Percentiles rank a stretch among this genome's conserved stretches.
Evolutionary conservation across 2,329 filamentous ascomycete species (phyloP).

Genomic region (Colletotrichum sp.): DNA sequence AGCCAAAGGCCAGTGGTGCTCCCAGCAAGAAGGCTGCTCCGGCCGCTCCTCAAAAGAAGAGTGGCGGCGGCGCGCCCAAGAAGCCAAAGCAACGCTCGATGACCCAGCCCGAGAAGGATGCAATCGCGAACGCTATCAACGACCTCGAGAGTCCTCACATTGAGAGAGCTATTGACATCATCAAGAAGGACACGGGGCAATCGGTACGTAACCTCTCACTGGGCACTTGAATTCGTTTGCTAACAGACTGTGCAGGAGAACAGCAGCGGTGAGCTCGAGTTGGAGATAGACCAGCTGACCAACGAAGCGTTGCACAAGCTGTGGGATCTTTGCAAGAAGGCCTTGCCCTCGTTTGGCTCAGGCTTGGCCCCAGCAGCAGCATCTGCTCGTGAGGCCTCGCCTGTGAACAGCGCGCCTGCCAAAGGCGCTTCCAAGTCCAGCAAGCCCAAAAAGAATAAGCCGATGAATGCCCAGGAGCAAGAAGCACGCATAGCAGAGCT

Average conservation of each 20-base stretch:
- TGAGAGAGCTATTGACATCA: conserved; percentile 83
- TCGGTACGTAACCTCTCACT: conserved; percentile 59
- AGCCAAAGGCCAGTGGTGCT: conserved; percentile 47
- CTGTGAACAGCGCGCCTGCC: conserved; percentile 30
- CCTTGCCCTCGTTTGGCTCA: conserved; percentile 44
- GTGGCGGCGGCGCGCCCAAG: conserved; percentile 49
- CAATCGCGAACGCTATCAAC: conserved; percentile 86
- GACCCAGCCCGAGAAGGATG: conserved; percentile 84
- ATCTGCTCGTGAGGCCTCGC: conserved; percentile 31
- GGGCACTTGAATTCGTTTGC: conserved; percentile 25
- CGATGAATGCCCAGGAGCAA: conserved; percentile 74
- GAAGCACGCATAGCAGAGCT: conserved; percentile 68
- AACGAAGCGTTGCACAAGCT: conserved; percentile 59
- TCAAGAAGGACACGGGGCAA: conserved; percentile 82
- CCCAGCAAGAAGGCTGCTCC: conserved; percentile 46
- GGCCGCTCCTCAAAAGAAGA: conserved; percentile 36
- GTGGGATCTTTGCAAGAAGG: conserved; percentile 50
- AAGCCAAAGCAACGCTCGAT: conserved; percentile 62
- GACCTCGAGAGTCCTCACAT: conserved; percentile 81
- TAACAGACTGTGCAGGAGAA: conserved; percentile 50
- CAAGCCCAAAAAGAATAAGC: conserved; percentile 76
- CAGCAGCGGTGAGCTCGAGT: conserved; percentile 62
- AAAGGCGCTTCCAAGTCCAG: conserved; percentile 39
- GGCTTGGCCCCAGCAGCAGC: conserved; percentile 28
- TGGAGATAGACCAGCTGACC: conserved; percentile 64